Base-by-base conservation (phyloP, 768 basidiomycete genomes). In the Xerocomellus amylosporus region DNA sequence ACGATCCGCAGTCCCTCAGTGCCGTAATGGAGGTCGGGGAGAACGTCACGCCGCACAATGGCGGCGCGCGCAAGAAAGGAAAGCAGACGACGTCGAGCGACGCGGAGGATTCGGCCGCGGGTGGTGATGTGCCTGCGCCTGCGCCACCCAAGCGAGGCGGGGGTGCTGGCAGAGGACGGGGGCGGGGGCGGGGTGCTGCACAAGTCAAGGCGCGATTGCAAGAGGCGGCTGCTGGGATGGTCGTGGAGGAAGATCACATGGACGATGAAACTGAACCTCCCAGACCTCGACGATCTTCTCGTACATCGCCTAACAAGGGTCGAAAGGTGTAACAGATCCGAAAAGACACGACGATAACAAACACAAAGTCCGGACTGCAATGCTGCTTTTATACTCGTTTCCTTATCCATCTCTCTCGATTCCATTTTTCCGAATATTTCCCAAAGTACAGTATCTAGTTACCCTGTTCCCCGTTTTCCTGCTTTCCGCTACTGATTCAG, bases 221-320 rank as follows among this genome's bases (percentile, higher is more conserved):
- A 39, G 71, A 71, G 30, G 67, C 57, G 15, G 69, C 55, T 22
- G 56, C 10, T 20, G 69, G 31, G 3, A 69, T 69, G 71, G 41
- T 53, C 3, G 61, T 71, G n/a, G 66, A 65, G 28, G 71, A 67
- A 38, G 66, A 66, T 20, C 70, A 70, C 39, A 38, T 55, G 51
- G 53, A 71, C 12, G 65, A 69, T 2, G 63, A 53, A 26, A 64
- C 55, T 2, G 59, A 62, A n/a, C 55, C 66, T 9, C 54, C 67
- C 3, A 54, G 45, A 28, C 70, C 68, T 4, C 66, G 76, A 49
- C 66, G 75, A 38, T 73, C 75, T 15, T 40, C 64, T 20, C 74
- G 75, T 30, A 62, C 69, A 19, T 54, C 67, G 3, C 70, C 72
- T 17, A 67, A 70, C 61, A 77, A 73, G 57, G 62, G 61, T 33